Conservation (phyloP, 108 stramenopile species). For the Hondaea fermentalgiana region DNA sequence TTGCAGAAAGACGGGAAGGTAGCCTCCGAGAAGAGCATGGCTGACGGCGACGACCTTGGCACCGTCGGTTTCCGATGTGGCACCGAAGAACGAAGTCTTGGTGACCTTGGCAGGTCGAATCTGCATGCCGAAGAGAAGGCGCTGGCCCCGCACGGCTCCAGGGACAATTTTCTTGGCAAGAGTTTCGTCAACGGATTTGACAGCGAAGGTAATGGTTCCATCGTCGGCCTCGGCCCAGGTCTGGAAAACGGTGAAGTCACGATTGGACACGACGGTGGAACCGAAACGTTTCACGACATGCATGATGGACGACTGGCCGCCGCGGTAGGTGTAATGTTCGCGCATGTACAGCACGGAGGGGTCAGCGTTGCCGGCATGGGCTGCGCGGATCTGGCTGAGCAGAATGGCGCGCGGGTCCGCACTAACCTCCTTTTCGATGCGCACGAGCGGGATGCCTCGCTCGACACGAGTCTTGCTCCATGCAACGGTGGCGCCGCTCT, state of each 20-base stretch:
- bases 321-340: constrained; percentile 4
- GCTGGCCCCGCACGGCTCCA: neutral
- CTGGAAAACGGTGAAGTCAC: neutral
- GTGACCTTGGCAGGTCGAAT: neutral
- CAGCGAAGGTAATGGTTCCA: neutral
- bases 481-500: neutral
- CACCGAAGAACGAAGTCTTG: neutral
- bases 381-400: constrained; percentile 11
- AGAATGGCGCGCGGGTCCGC: neutral
- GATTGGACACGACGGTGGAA: neutral
- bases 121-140: neutral
- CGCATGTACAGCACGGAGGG: neutral
- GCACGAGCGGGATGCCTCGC: neutral
- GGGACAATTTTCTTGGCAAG: neutral
- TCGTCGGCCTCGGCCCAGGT: neutral
- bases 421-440: neutral
- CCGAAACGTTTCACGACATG: neutral
- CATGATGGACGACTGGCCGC: neutral
- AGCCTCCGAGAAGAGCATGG: neutral
- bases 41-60: neutral
- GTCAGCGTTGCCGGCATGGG: neutral
- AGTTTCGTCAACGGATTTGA: neutral
- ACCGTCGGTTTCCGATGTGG: neutral
- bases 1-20: neutral
- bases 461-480: neutral